These are phyloP conservation scores for Tricladium varicosporioides DNA, from an alignment of 2,329 filamentous ascomycete species.

Conservation along the genomic window DNA sequence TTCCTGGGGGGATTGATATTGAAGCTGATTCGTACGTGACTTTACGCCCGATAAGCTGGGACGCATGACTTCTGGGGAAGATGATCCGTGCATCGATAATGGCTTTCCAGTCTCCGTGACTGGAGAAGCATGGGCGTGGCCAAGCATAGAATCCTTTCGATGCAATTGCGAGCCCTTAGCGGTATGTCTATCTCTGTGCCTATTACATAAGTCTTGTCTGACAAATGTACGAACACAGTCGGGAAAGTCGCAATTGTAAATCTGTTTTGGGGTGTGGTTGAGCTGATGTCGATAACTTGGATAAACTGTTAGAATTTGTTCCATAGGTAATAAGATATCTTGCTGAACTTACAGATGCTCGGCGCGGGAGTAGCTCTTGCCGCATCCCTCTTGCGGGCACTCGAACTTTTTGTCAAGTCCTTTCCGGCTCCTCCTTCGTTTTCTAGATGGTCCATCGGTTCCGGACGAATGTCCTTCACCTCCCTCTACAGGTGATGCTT, in stretches of 20 bases:
- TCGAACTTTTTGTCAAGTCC: slow-evolving; percentile 79
- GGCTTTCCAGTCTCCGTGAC: slow-evolving; percentile 23
- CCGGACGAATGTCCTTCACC: slow-evolving; percentile 32
- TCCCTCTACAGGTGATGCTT: slow-evolving; percentile 26
- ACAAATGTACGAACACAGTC: slow-evolving; percentile 91
- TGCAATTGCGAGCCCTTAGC: slow-evolving; percentile 75
- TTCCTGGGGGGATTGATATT: slow-evolving; percentile 34
- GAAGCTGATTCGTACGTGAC: slow-evolving; percentile 26
- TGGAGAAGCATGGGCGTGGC: slow-evolving; percentile 44
- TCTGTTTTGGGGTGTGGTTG: slow-evolving; percentile 94
- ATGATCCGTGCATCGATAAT: slow-evolving; percentile 25
- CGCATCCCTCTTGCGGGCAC: slow-evolving; percentile 83
- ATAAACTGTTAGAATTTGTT: not conserved
- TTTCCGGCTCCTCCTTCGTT: slow-evolving; percentile 72
- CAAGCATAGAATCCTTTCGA: slow-evolving; percentile 66
- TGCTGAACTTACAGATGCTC: slow-evolving; percentile 74
- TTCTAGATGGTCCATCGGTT: slow-evolving; percentile 37
- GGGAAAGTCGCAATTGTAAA: slow-evolving; percentile 89
- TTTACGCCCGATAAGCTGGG: slow-evolving; percentile 26
- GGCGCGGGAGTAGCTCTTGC: slow-evolving; percentile 93
- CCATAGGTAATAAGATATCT: too few species aligned
- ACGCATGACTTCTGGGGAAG: slow-evolving; percentile 33
- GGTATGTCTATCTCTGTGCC: slow-evolving; percentile 77
- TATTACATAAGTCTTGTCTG: slow-evolving; percentile 85
- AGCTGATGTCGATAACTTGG: slow-evolving; percentile 80